Evolutionary conservation across 192 early-diverging fungal species (phyloP).

Genomic region (Coemansia sp.): DNA sequence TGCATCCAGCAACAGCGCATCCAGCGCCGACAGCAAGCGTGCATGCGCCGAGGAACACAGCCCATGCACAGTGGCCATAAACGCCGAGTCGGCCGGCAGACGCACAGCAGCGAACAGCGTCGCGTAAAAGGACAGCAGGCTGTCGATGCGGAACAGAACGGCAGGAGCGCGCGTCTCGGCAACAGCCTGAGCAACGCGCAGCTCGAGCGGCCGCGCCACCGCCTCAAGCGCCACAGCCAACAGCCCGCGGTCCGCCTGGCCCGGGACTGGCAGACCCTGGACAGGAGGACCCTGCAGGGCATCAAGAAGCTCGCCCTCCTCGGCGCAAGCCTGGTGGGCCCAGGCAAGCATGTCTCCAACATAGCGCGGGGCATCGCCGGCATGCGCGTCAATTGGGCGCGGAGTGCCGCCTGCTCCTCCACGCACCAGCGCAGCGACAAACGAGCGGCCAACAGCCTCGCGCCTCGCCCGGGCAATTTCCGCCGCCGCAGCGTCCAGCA

Average conservation of each 20-base stretch:
- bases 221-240: constrained; percentile 26
- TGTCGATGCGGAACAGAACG: constrained; percentile 28
- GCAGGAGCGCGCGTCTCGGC: constrained; percentile 15
- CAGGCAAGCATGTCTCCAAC: constrained; percentile 97
- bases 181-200: constrained; percentile 35
- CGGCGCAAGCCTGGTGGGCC: constrained; percentile 90
- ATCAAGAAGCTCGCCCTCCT: constrained; percentile 88
- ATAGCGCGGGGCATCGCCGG: constrained; percentile 89
- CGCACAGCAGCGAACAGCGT: constrained; percentile 21
- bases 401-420: constrained; percentile 41
- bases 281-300: constrained; percentile 13
- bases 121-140: constrained; percentile 33
- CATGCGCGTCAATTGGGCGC: constrained; percentile 91
- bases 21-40: constrained; percentile 2
- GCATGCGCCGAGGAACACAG: constrained; percentile 10
- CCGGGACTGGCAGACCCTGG: background rate
- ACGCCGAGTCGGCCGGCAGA: constrained; percentile 12
- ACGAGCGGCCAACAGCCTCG: constrained; percentile 33
- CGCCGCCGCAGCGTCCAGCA: constrained; percentile 24
- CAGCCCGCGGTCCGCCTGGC: background rate
- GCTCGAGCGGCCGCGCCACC: constrained; percentile 44
- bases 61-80: constrained; percentile 13
- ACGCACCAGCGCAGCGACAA: constrained; percentile 29
- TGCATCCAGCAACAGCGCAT: constrained; percentile 7
- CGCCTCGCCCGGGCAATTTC: constrained; percentile 24